Conservation (phyloP, 768 basidiomycete species). For the Macrolepiota fuliginosa region DNA sequence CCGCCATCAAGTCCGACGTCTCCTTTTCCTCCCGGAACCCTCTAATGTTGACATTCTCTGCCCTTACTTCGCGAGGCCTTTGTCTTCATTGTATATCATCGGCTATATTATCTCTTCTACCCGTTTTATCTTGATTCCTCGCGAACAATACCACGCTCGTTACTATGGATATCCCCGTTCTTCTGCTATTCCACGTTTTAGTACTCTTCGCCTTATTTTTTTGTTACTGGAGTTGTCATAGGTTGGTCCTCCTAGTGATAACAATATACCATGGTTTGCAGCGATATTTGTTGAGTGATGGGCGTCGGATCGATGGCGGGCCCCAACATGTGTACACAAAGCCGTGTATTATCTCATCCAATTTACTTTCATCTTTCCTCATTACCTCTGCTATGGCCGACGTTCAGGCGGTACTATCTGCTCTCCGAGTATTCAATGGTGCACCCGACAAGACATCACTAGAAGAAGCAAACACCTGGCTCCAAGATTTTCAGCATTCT, state of each 20-base stretch:
- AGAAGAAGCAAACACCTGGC: slow-evolving; percentile 89
- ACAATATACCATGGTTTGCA: slow-evolving; percentile 44
- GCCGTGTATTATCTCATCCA: slow-evolving; percentile 16
- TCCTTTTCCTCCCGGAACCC: slow-evolving; percentile 19
- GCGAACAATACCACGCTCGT: slow-evolving; percentile 58
- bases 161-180: slow-evolving; percentile 55
- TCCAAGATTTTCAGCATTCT: slow-evolving; percentile 98
- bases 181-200: slow-evolving; percentile 45
- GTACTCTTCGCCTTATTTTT: slow-evolving; percentile 38
- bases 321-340: slow-evolving; percentile 13
- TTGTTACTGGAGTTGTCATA: slow-evolving; percentile 42
- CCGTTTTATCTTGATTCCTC: slow-evolving; percentile 46
- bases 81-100: slow-evolving; percentile 39
- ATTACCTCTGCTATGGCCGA: slow-evolving; percentile 50
- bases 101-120: slow-evolving; percentile 33
- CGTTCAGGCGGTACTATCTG: slow-evolving; percentile 70
- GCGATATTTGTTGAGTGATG: neutral
- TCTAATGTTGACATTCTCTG: slow-evolving; percentile 29
- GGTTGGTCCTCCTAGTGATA: slow-evolving; percentile 33
- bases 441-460: slow-evolving; percentile 83
- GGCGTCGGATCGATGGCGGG: slow-evolving; percentile 14
- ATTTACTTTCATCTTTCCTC: slow-evolving; percentile 18
- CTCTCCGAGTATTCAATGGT: slow-evolving; percentile 74
- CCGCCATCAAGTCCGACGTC: slow-evolving; percentile 23
- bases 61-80: slow-evolving; percentile 23